Percentiles rank a stretch among this genome's conserved stretches.
These are phyloP conservation scores for Ophiocordyceps camponoti-leonardi DNA, from an alignment of 2,329 filamentous ascomycete species.

Conservation along the genomic window DNA sequence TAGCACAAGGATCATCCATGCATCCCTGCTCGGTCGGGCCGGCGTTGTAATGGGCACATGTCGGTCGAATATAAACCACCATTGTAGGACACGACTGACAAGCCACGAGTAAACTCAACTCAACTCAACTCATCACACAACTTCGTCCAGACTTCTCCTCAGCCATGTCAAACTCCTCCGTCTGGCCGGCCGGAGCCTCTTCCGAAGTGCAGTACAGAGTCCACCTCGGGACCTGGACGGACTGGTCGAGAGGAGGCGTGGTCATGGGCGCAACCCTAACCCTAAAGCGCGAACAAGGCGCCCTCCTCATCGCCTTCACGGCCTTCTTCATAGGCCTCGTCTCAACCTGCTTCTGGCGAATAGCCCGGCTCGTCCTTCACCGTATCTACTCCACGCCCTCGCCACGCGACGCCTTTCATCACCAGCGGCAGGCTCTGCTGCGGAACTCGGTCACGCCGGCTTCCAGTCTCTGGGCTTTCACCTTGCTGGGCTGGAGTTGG, in stretches of 20 bases:
- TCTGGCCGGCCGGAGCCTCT: neutral
- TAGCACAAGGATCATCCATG: no score
- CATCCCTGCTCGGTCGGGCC: no score
- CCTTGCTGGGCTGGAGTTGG: neutral
- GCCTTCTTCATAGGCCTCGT: neutral
- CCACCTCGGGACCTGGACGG: constrained; percentile 5
- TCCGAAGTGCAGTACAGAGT: neutral
- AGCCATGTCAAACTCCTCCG: neutral
- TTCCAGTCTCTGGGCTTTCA: neutral
- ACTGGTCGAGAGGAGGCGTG: neutral
- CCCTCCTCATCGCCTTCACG: neutral
- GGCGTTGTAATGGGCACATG: no score
- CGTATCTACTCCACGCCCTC: neutral
- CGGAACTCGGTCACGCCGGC: neutral
- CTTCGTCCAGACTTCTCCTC: no score
- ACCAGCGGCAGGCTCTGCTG: neutral
- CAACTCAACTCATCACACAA: no score
- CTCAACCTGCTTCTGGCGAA: neutral
- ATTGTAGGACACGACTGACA: no score
- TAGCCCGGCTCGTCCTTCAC: neutral
- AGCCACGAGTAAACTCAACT: no score
- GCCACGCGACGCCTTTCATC: neutral
- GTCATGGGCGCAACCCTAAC: neutral
- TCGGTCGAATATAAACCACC: no score
- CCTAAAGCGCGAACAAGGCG: neutral